Evolutionary conservation across 108 stramenopile genomes (phyloP), one percentile per base, ranked within the genome.

Genomic region (Cyclotella kingstonii): DNA sequence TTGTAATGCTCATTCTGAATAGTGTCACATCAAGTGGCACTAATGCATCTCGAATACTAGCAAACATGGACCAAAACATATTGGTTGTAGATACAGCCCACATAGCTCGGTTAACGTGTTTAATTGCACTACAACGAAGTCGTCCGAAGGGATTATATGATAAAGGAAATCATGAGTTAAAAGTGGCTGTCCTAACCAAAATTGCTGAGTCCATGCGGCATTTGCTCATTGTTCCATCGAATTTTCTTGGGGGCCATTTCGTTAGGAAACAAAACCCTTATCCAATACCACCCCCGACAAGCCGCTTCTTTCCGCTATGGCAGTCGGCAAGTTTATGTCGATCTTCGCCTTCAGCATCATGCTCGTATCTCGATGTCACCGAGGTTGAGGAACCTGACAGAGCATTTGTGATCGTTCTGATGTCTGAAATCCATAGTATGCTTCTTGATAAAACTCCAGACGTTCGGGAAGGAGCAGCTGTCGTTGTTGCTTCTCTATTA

Each of bases 81-180:
- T 58, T 93, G n/a, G 73, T 80, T 41, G 70, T 74, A 9, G 87
- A 89, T 64, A 76, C 84, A 15, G 87, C 91, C 0, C 91, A 92
- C 48, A 79, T 89, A 15, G 84, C 87, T 28, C 64, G 85, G 8
- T 55, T 88, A 14, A 82, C 81, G 25, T 87, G 84, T 50, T 49
- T 87, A 9, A 72, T 68, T 31, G 83, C 83, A 12, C 53, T 93
- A 6, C 66, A 70, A 43, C 66, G 84, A 17, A 87, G 86, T 50
- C 76, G 81, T n/a, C 83, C 86, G 39, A 44, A 66, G 45, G 67
- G 79, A 42, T 45, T 51, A 15, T 80, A 72, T 7, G 90, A 89
- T 55, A 41, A 30, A 9, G 84, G 84, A 18, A 88, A 90, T 55
- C 63, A 70, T 31, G 83, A 86, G 40, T 69, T 92, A 47, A 81